Evolutionary conservation across 306 rosid species (phyloP).

Genomic region (Sesbania bispinosa): DNA sequence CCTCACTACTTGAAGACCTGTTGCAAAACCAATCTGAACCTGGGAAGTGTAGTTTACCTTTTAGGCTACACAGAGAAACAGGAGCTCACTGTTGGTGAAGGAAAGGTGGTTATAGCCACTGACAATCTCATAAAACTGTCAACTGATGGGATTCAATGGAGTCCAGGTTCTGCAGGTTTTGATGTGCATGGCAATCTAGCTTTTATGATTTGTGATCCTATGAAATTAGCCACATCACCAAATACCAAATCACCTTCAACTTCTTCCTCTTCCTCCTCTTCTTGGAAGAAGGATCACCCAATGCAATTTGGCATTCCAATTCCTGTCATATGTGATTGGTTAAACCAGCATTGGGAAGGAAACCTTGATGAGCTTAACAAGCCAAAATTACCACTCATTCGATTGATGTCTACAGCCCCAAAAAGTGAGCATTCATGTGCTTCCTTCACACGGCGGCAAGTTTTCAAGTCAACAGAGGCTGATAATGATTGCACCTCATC

Average conservation of each 20-base stretch:
- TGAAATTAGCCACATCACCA: slow-evolving; percentile 95
- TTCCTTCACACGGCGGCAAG: slow-evolving; percentile 76
- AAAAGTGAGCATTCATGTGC: slow-evolving; percentile 90
- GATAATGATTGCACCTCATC: slow-evolving; percentile 72
- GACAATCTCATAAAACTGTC: slow-evolving; percentile 94
- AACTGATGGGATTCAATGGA: slow-evolving; percentile 78
- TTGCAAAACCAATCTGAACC: slow-evolving; percentile 77
- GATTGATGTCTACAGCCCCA: slow-evolving; percentile 80
- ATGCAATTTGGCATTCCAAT: slow-evolving; percentile 96
- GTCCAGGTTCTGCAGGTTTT: slow-evolving; percentile 95
- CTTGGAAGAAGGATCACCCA: slow-evolving; percentile 82
- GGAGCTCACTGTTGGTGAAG: slow-evolving; percentile 82
- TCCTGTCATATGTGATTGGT: slow-evolving; percentile 89
- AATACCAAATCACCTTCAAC: slow-evolving; percentile 83
- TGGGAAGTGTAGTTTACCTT: slow-evolving; percentile 86
- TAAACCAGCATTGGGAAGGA: slow-evolving; percentile 99
- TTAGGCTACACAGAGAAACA: slow-evolving; percentile 73
- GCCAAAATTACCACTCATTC: slow-evolving; percentile 83
- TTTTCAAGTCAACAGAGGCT: slow-evolving; percentile 74
- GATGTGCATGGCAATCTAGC: slow-evolving; percentile 91
- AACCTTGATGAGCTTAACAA: slow-evolving; percentile 95
- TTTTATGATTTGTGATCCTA: slow-evolving; percentile 97
- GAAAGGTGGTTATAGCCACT: slow-evolving; percentile 91
- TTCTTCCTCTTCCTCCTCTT: slow-evolving; percentile 68
- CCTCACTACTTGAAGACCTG: slow-evolving; percentile 74